Evolutionary conservation across 768 basidiomycete genomes (phyloP), one percentile per base, ranked within the genome.

Genomic region (Phlegmacium glaucopus): DNA sequence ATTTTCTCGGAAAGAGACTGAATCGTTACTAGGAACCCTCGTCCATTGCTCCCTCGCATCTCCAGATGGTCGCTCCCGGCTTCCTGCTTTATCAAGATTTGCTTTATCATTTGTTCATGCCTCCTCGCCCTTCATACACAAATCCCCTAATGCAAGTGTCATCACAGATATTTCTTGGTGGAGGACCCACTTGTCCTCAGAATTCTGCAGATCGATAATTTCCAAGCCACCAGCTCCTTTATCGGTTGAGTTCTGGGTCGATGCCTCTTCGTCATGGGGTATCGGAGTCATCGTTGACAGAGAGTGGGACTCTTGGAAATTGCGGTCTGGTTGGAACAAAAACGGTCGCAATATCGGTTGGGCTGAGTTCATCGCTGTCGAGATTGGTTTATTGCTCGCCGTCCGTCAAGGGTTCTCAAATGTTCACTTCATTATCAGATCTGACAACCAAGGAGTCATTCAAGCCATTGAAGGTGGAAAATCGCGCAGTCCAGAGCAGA

Each of bases 391-490:
- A 0, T 50, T 53, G 2, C 45, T 61, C 0, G 45, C 67, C 0
- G 51, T 69, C 5, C 40, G 56, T 0, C 16, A 34, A 0, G 59
- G 60, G 4, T 49, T 56, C 17, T 12, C 18, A 0, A 42, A 67
- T 16, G 56, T 48, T 9, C 66, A 72, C 15, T 40, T 72, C 4
- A 11, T 51, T 0, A 51, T 75, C 1, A 54, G 51, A 22, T 72
- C 69, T 0, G 65, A 75, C 49, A 71, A 74, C 41, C 36, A 59
- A 37, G 72, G 71, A 22, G n/a, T n/a, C n/a, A n/a, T n/a, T n/a
- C n/a, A n/a, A n/a, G n/a, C n/a, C n/a, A n/a, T n/a, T n/a, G n/a
- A 51, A 1, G 54, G 57, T 0, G 61, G 64, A 0, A 47, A 45
- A 4, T 69, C 64, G 1, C 37, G 63, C 1, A 69, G 62, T 30